A percentile compares a stretch with the other conserved stretches of the same genome.
phyloP scores from a whole-genome alignment of 805 yeast species.

The Ogataea pignaliae region DNA sequence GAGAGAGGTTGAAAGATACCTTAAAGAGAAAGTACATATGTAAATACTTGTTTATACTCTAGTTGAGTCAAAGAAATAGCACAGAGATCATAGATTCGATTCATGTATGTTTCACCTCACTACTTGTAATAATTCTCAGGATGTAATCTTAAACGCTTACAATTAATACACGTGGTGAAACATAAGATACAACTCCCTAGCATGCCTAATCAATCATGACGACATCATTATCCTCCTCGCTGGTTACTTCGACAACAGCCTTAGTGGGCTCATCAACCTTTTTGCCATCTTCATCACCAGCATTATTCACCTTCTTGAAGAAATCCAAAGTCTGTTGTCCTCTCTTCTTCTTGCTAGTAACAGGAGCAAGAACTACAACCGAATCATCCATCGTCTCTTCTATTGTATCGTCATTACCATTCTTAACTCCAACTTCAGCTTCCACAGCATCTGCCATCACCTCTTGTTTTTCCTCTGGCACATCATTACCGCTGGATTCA shows the following conservation, averaged over 20 bases:
- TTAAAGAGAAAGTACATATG: too few species aligned
- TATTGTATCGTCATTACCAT: conserved; percentile 12
- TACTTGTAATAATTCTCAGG: too few species aligned
- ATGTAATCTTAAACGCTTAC: too few species aligned
- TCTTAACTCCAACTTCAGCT: not conserved
- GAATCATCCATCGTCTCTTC: conserved; percentile 9
- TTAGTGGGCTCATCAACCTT: not conserved
- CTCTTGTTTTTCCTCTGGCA: too few species aligned
- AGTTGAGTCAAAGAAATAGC: too few species aligned
- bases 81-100: too few species aligned
- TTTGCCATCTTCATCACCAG: not conserved
- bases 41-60: too few species aligned
- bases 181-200: too few species aligned
- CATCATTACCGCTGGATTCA: not conserved
- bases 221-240: conserved; percentile 5
- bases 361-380: not conserved
- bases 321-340: conserved; percentile 14
- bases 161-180: too few species aligned
- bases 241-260: not conserved
- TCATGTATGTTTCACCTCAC: too few species aligned
- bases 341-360: conserved; percentile 4
- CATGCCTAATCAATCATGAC: conserved; percentile 4
- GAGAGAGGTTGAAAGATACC: conserved; percentile 27
- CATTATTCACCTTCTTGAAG: conserved; percentile 4
- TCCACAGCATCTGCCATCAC: not conserved